Evolutionary conservation across 352 stramenopile genomes (phyloP).

Genomic region (Phytophthora podocarpi): DNA sequence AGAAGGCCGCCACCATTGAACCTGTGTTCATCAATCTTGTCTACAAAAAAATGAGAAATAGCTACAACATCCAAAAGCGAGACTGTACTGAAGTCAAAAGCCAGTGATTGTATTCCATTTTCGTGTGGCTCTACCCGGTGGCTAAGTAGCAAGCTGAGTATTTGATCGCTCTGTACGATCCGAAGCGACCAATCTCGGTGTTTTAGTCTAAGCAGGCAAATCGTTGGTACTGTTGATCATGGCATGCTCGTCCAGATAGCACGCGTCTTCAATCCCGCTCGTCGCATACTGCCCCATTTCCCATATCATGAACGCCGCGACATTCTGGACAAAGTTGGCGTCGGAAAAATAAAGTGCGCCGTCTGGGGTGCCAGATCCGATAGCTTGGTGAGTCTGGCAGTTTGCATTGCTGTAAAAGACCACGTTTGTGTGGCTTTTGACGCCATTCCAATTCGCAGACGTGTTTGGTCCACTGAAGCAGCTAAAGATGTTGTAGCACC

Average conservation of each 20-base stretch:
- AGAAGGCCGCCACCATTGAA: no score
- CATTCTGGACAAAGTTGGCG: conserved; percentile 7
- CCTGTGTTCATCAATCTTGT: no score
- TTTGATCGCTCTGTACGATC: no score
- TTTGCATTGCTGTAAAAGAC: conserved; percentile 14
- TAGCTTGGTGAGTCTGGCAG: conserved; percentile 4
- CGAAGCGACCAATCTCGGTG: no score
- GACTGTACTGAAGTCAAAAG: no score
- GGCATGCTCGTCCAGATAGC: not conserved
- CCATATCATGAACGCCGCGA: conserved; percentile 16
- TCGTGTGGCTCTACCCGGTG: no score
- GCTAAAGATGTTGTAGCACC: conserved; percentile 8
- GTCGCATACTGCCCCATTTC: conserved; percentile 10
- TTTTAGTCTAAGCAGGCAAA: not conserved
- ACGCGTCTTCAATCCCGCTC: conserved; percentile 4
- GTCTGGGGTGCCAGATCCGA: conserved; percentile 9
- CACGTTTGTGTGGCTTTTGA: conserved; percentile 11
- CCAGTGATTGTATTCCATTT: no score
- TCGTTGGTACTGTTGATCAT: not conserved
- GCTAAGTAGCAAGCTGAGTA: no score
- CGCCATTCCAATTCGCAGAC: conserved; percentile 10
- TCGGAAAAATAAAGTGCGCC: conserved; percentile 15
- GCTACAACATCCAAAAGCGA: no score
- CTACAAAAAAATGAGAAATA: no score
- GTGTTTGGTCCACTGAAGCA: conserved; percentile 4